A percentile compares a stretch with the other conserved stretches of the same genome.
Evolutionary conservation across 164 flowering plant genomes (phyloP).

Genomic region (Cinnamomum chago): DNA sequence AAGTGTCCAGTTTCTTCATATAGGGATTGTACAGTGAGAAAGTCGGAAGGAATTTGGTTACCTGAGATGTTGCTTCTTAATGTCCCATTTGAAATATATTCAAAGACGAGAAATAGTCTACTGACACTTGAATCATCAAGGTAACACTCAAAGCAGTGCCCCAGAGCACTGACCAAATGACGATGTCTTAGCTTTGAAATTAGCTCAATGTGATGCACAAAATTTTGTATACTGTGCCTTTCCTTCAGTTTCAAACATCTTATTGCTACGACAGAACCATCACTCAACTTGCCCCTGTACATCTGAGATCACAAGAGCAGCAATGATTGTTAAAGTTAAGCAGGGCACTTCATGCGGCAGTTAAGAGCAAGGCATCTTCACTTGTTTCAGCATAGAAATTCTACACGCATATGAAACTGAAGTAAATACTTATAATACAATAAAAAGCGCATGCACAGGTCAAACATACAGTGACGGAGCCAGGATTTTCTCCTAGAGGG

Average conservation of each 20-base stretch:
- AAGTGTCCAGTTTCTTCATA: no score
- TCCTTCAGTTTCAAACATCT: conserved; percentile 81
- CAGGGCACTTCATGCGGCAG: background rate
- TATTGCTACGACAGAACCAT: conserved; percentile 69
- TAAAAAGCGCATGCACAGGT: no score
- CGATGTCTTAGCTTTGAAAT: conserved; percentile 84
- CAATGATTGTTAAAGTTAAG: conserved; percentile 8
- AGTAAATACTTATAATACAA: no score
- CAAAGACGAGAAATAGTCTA: conserved; percentile 83
- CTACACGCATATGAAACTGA: background rate
- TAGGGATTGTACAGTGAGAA: background rate
- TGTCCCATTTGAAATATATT: conserved; percentile 75
- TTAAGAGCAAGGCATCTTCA: background rate
- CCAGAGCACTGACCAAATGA: conserved; percentile 85
- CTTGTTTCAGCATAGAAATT: background rate
- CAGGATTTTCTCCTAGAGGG: no score
- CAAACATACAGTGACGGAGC: no score
- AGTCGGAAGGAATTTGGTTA: conserved; percentile 18
- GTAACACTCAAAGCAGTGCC: conserved; percentile 92
- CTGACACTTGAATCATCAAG: conserved; percentile 90
- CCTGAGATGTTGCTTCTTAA: conserved; percentile 78
- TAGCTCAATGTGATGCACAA: conserved; percentile 68
- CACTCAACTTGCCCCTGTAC: conserved; percentile 72
- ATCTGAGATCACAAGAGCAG: conserved; percentile 46
- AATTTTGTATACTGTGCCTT: conserved; percentile 53